Evolutionary conservation across 2,329 filamentous ascomycete species (phyloP).

Genomic region (Periglandula ipomoeae): DNA sequence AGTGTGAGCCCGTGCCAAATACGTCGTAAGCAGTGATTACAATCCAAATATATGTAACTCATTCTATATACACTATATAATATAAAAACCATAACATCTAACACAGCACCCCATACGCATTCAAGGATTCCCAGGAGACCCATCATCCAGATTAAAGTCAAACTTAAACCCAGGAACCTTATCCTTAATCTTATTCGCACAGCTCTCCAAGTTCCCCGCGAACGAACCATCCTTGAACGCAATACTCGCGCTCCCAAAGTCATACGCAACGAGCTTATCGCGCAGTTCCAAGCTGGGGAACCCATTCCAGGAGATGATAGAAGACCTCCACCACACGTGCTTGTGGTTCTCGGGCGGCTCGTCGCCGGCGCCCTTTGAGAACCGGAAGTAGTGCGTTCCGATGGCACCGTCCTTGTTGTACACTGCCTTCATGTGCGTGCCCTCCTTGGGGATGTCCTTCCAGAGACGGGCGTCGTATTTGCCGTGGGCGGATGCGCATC

Average conservation of each 20-base stretch:
- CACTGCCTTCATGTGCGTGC: conserved; percentile 23
- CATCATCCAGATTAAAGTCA: conserved; percentile 9
- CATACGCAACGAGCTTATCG: conserved; percentile 8
- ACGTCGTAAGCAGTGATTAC: too few species aligned
- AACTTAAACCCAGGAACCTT: conserved; percentile 8
- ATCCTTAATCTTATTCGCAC: not conserved
- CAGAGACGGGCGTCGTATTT: conserved; percentile 15
- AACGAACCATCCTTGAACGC: conserved; percentile 8
- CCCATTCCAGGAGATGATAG: conserved; percentile 22
- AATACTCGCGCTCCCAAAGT: conserved; percentile 11
- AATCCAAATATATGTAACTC: too few species aligned
- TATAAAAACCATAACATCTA: too few species aligned
- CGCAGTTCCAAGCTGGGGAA: conserved; percentile 15
- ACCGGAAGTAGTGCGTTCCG: conserved; percentile 25
- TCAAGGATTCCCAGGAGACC: conserved; percentile 8
- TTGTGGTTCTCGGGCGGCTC: conserved; percentile 21
- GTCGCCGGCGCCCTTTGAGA: conserved; percentile 13
- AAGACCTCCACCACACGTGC: conserved; percentile 21
- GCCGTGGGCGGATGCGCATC: conserved; percentile 24
- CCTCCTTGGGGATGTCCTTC: conserved; percentile 19
- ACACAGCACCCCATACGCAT: too few species aligned
- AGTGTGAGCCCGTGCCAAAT: too few species aligned
- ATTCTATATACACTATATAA: too few species aligned
- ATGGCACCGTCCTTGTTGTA: conserved; percentile 26
- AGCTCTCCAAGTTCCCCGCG: conserved; percentile 6